phyloP scores from a whole-genome alignment of 495 filamentous ascomycete species.

The Aspergillus diversus region DNA sequence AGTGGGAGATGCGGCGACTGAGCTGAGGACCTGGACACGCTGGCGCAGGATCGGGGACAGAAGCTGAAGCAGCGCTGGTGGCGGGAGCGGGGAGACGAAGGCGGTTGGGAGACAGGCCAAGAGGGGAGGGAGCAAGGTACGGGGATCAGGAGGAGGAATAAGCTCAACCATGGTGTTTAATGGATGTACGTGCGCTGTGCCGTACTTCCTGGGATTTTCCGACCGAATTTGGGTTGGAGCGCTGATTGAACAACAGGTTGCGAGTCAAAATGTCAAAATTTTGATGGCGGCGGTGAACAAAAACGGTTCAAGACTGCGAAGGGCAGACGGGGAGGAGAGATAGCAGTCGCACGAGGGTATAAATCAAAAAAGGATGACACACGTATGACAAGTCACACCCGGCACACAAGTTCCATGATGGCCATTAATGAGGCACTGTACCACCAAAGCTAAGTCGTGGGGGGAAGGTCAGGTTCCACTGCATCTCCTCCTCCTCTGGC shows the following conservation, averaged over 20 bases:
- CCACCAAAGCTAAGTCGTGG: constrained; percentile 10
- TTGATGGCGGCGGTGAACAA: constrained; percentile 2
- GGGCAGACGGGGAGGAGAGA: constrained; percentile 8
- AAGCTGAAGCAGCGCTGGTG: constrained; percentile 75
- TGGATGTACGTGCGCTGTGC: background rate
- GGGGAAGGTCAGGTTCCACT: background rate
- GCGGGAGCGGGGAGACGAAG: constrained; percentile 74
- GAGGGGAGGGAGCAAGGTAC: constrained; percentile 70
- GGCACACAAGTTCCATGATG: background rate
- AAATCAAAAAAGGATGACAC: background rate
- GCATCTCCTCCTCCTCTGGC: constrained; percentile 7
- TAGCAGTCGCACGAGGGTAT: constrained; percentile 2
- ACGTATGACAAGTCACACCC: background rate
- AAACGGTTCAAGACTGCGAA: background rate
- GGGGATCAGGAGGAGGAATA: constrained; percentile 66
- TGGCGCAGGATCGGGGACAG: constrained; percentile 92
- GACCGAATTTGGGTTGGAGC: background rate
- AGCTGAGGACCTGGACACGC: constrained; percentile 75
- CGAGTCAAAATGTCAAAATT: constrained; percentile 1
- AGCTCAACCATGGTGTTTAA: constrained; percentile 49
- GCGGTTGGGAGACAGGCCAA: constrained; percentile 87
- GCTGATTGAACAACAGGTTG: no score
- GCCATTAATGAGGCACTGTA: constrained; percentile 6
- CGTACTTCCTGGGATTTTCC: constrained; percentile 1
- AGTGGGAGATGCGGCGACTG: constrained; percentile 52